These are phyloP conservation scores for Ajuga chamaepitys DNA, from an alignment of 257 asterid genomes.

Conservation along the genomic window DNA sequence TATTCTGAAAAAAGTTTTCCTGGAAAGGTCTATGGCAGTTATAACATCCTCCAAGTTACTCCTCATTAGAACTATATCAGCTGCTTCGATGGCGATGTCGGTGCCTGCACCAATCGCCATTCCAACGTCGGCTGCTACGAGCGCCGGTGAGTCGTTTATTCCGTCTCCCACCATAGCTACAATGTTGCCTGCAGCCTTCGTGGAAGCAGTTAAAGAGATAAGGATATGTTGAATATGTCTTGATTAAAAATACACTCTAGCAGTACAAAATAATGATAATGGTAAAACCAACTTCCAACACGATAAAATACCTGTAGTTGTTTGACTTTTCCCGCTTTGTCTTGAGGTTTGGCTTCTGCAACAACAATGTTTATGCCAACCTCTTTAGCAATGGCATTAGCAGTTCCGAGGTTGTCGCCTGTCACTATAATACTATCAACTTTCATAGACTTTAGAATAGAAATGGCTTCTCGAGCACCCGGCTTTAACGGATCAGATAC, in stretches of 20 bases:
- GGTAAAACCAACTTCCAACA: too few relatives aligned
- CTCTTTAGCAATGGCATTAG: constrained; percentile 63
- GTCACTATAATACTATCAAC: constrained; percentile 54
- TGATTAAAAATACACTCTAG: too few relatives aligned
- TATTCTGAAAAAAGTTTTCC: constrained; percentile 58
- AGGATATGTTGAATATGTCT: too few relatives aligned
- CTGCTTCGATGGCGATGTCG: constrained; percentile 85
- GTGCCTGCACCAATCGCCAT: constrained; percentile 93
- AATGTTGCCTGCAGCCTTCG: constrained; percentile 49
- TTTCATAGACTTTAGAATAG: constrained; percentile 62
- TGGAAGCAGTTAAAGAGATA: not conserved
- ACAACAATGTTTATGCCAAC: constrained; percentile 54
- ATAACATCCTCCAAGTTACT: constrained; percentile 85
- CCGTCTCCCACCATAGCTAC: constrained; percentile 97
- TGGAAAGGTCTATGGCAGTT: constrained; percentile 75
- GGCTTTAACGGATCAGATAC: constrained; percentile 81
- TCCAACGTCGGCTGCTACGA: constrained; percentile 80
- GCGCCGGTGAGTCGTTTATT: constrained; percentile 85
- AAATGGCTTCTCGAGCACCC: constrained; percentile 52
- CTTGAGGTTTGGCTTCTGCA: constrained; percentile 77
- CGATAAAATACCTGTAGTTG: constrained; percentile 84
- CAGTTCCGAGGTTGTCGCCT: constrained; percentile 88
- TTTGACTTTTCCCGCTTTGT: constrained; percentile 69
- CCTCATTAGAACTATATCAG: constrained; percentile 79
- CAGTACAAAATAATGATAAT: too few relatives aligned